Base-by-base conservation (phyloP, 169 alveolate genomes). In the Perkinsus olseni region DNA sequence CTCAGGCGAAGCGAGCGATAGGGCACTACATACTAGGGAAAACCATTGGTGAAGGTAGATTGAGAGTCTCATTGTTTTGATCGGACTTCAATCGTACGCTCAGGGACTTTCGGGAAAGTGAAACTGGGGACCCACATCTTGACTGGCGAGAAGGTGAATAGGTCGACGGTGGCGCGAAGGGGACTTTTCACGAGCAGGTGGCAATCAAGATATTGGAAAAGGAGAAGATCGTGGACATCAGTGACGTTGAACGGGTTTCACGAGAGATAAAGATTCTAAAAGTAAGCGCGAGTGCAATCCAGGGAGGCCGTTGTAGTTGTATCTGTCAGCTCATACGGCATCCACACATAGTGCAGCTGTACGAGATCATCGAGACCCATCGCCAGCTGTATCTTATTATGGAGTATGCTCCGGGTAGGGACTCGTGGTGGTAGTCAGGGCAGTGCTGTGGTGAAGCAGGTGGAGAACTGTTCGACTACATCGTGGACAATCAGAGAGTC, bases 101-200 rank as follows among this genome's bases (percentile, higher is more conserved):
- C 34, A 62, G 82, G 99, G 38, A 98, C 99, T 28, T 98, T 98
- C 92, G 99, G 99, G 6, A 97, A 98, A 93, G 99, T 98, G 0
- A 96, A 97, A 92, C 96, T 97, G 34, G 99, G 98, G 1, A 96
- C 97, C 34, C 99, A 98, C 94, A 96, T 96, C 21, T 95, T 96
- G 39, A 97, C 98, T 38, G 96, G 96, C 38, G 98, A 62, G 17
- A 96, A 93, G 96, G 97, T 95, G 97, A 95, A 13, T 97, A 97
- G 0, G 95, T 96, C 17, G 96, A 96, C 93, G 96, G 95, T 38
- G 93, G 95, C 38, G 97, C 96, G 92, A 96, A 92, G 96, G 96
- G 90, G 95, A 96, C 3, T 91, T 11, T 39, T 39, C 37, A 8
- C 28, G 1, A 31, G 13, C 74, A 91, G 93, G 96, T 93, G n/a